A percentile compares a stretch with the other conserved stretches of the same genome.
These are phyloP conservation scores for Thelephora aurantiotincta DNA, from an alignment of 768 basidiomycete genomes.

Conservation along the genomic window DNA sequence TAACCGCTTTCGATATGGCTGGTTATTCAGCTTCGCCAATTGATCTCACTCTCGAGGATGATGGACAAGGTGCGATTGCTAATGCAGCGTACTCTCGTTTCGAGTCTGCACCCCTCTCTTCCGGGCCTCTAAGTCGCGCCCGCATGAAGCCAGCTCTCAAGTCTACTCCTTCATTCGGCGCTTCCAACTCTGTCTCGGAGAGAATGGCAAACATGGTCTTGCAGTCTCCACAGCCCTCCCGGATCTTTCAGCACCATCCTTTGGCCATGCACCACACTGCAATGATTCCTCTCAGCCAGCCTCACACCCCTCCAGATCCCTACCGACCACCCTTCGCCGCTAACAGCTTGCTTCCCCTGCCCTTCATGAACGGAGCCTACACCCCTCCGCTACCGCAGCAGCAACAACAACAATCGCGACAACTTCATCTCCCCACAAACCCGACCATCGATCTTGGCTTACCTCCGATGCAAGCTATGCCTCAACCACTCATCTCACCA, in stretches of 20 bases:
- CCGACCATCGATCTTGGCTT: too few relatives aligned
- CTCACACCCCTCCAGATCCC: constrained; percentile 4
- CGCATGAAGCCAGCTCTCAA: not conserved
- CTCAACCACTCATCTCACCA: too few relatives aligned
- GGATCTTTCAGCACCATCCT: not conserved
- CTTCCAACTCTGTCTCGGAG: not conserved
- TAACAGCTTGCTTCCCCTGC: not conserved
- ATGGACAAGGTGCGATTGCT: not conserved
- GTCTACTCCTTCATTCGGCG: not conserved
- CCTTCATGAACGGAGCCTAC: too few relatives aligned
- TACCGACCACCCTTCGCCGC: constrained; percentile 8
- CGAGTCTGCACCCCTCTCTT: not conserved
- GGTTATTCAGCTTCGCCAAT: not conserved
- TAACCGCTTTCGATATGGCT: not conserved
- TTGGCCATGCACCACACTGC: too few relatives aligned
- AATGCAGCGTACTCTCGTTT: not conserved
- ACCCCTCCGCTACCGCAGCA: too few relatives aligned
- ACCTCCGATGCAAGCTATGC: too few relatives aligned
- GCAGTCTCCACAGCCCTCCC: not conserved
- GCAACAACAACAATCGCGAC: too few relatives aligned
- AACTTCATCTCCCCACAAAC: too few relatives aligned
- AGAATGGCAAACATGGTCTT: not conserved
- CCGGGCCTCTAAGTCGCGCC: not conserved
- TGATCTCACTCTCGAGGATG: not conserved
- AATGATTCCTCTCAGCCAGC: too few relatives aligned